phyloP scores from a whole-genome alignment of 495 filamentous ascomycete genomes.

The Neurospora sp. region DNA sequence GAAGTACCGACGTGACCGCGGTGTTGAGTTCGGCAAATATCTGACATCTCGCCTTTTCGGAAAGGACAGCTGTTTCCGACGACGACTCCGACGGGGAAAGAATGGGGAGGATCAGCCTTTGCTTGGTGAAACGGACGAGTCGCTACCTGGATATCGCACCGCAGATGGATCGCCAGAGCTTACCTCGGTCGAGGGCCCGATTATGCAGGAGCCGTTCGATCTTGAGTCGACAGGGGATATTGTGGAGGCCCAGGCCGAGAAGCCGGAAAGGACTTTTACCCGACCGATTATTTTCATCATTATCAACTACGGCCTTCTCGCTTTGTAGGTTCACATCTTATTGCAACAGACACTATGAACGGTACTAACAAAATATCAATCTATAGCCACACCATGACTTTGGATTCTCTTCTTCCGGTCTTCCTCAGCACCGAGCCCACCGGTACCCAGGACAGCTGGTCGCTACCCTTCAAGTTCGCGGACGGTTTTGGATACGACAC shows the following conservation, averaged over 20 bases:
- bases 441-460: slow-evolving; percentile 23
- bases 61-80: not conserved
- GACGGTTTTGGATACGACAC: slow-evolving; percentile 76
- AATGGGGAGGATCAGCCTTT: slow-evolving; percentile 43
- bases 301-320: slow-evolving; percentile 80
- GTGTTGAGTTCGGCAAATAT: slow-evolving; percentile 67
- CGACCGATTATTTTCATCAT: slow-evolving; percentile 74
- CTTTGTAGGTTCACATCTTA: slow-evolving; percentile 60
- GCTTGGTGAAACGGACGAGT: slow-evolving; percentile 42
- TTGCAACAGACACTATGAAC: not conserved
- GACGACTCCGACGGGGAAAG: slow-evolving; percentile 10
- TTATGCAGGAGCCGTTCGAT: slow-evolving; percentile 1
- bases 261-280: slow-evolving; percentile 48
- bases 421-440: slow-evolving; percentile 68
- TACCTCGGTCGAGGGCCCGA: slow-evolving; percentile 2
- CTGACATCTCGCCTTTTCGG: slow-evolving; percentile 43
- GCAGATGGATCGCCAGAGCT: slow-evolving; percentile 37
- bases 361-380: slow-evolving; percentile 2
- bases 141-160: slow-evolving; percentile 54
- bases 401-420: slow-evolving; percentile 87
- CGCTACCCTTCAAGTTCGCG: slow-evolving; percentile 75
- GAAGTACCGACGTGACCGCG: slow-evolving; percentile 63
- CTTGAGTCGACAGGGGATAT: slow-evolving; percentile 6
- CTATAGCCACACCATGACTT: slow-evolving; percentile 67
- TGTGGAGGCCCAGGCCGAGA: slow-evolving; percentile 5